Percentiles rank a stretch among this genome's conserved stretches.
Evolutionary conservation across 345 rosid genomes (phyloP).

Genomic region (Isatis tinctoria): DNA sequence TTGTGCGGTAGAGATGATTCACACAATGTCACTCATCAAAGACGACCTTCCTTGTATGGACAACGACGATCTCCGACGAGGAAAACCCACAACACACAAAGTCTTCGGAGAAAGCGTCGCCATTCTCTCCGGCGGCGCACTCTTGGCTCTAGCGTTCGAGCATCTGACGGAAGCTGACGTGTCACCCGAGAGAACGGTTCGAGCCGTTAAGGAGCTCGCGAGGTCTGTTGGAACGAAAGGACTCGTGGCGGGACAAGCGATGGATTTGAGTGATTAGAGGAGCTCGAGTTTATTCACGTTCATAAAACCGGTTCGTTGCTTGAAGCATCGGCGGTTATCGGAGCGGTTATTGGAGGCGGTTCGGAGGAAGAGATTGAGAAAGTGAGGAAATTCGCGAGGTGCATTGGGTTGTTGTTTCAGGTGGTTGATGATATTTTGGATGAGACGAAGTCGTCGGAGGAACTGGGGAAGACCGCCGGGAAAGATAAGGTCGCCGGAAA

Average conservation of each 20-base stretch:
- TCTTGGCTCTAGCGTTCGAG: conserved; percentile 63
- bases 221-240: conserved; percentile 61
- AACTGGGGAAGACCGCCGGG: conserved; percentile 88
- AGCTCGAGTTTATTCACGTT: conserved; percentile 69
- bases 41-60: conserved; percentile 96
- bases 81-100: conserved; percentile 82
- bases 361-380: conserved; percentile 59
- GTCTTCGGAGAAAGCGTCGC: conserved; percentile 81
- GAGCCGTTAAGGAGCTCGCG: conserved; percentile 66
- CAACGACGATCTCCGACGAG: conserved; percentile 83
- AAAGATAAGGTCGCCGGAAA: conserved; percentile 76
- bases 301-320: conserved; percentile 78
- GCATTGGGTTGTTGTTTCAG: conserved; percentile 75
- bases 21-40: conserved; percentile 86
- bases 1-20: conserved; percentile 87
- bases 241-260: conserved; percentile 80
- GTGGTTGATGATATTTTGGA: conserved; percentile 93
- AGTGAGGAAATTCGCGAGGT: conserved; percentile 63
- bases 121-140: conserved; percentile 76
- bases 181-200: conserved; percentile 37
- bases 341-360: conserved; percentile 80
- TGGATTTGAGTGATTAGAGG: conserved; percentile 51
- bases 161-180: conserved; percentile 56
- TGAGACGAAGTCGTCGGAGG: conserved; percentile 67
- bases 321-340: conserved; percentile 71